Base-by-base conservation (phyloP, 169 alveolate genomes). In the Cryptosporidium viatorum region DNA sequence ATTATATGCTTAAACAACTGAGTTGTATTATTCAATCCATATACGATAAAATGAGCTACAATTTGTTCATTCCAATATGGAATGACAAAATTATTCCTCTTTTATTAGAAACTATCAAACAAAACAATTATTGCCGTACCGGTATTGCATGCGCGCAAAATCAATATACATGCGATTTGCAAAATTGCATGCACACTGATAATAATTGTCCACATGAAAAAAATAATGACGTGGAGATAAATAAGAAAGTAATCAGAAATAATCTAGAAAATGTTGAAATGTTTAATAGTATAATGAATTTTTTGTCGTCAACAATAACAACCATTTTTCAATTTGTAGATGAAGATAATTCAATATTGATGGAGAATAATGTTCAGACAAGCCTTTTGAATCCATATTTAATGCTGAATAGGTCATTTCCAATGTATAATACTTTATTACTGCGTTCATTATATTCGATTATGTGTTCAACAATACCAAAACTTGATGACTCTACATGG, bases 21-120 rank as follows among this genome's bases (percentile, higher is more conserved):
- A 65, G 89, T 5, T 18, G 26, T 18, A 80, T 80, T 12, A 59
- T 80, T 62, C 43, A 80, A 26, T 62, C 70, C 16, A 80, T 62
- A 29, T 65, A 59, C 52, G 86, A 73, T 35, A 45, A 73, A 58
- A 73, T 73, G 86, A 73, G 86, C 18, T 73, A 73, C n/a, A 70
- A 80, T 3, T n/a, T 59, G 29, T 80, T 80, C 62, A 59, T 80
- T 65, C 89, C 89, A 26, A 80, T 80, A 12, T 80, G 89, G 89
- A 80, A 80, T 41, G 80, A 80, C 29, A 62, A 67, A 26, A 65
- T 80, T 45, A 80, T 80, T 41, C 89, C 89, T 29, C 41, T 65
- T 18, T 29, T 80, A 29, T n/a, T 58, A 4, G 65, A 65, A 23
- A 80, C 70, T 18, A 18, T 80, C 35, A 45, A 80, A 48, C 71